Base-by-base conservation (phyloP, 2,329 filamentous ascomycete species). In the Pyricularia sp. region DNA sequence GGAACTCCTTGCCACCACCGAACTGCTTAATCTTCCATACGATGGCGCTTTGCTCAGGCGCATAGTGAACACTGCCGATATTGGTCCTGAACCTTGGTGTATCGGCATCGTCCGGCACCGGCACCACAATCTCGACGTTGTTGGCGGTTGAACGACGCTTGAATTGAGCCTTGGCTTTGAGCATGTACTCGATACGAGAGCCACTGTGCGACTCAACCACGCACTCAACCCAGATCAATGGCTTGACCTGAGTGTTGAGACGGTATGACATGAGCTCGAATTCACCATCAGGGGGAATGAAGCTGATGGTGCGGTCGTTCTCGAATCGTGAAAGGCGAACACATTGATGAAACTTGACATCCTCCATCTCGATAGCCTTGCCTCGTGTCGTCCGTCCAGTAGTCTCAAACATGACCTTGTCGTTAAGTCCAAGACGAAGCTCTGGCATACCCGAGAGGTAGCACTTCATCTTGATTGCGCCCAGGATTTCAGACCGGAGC, bases 11-110 rank as follows among this genome's bases (percentile, higher is more conserved):
- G 74, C 90, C 89, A n/a, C 95, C 95, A 64, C 95, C 95, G 79
- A 99, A 99, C 76, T 99, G 95, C 84, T 99, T 99, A 79, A 99
- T 99, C 84, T 99, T 99, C 95, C 95, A 99, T 67, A 99, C 92
- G 74, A 99, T 99, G 70, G 94, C 94, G 72, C 92, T 96, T 77
- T 97, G 94, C 80, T 99, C 95, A 0, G 95, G 95, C 4, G 94
- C 94, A 78, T 99, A 99, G 81, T 99, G 95, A 14, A 99, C 95
- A 33, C 91, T 93, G 69, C 95, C 95, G 71, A 99, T 96, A 78
- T 98, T 99, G 50, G 95, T 99, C 68, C 95, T 88, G 87, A 99
- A 99, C 64, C 95, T 90, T 12, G 95, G 95, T 1, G 92, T 93
- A 79, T 99, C 95, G 71, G 95, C 95, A 77, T 99, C 95, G 78